A percentile compares a stretch with the other conserved stretches of the same genome.
Conservation (phyloP, 495 filamentous ascomycete genomes). For the Aspergillus cavernicola region DNA sequence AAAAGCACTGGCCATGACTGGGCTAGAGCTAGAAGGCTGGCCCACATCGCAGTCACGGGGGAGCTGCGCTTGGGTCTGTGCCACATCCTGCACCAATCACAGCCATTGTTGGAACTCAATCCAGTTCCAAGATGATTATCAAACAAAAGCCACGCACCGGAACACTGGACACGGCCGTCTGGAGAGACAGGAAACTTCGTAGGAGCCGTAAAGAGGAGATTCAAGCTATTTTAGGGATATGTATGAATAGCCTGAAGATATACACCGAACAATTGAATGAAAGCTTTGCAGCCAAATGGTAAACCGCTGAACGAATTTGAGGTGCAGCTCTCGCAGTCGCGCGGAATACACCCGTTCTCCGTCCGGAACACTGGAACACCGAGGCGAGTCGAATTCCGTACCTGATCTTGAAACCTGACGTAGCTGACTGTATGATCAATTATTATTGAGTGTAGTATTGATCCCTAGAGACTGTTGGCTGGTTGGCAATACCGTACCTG, state of each 20-base stretch:
- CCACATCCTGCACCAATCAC: slow-evolving; percentile 5
- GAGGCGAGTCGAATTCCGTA: background rate
- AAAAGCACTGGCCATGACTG: slow-evolving; percentile 24
- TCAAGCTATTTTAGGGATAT: too few relatives aligned
- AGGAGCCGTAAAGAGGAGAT: too few relatives aligned
- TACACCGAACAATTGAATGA: too few relatives aligned
- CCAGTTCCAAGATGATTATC: background rate
- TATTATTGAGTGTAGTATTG: too few relatives aligned
- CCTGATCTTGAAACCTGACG: background rate
- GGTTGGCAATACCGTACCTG: slow-evolving; percentile 7
- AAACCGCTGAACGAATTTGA: too few relatives aligned
- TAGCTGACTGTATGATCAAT: too few relatives aligned
- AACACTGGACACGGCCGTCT: background rate
- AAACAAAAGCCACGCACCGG: slow-evolving; percentile 9
- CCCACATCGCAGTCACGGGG: slow-evolving; percentile 19
- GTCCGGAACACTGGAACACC: background rate
- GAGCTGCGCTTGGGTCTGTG: slow-evolving; percentile 13
- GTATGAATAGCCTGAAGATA: too few relatives aligned
- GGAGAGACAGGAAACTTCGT: too few relatives aligned
- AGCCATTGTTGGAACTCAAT: background rate
- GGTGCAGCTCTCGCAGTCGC: background rate
- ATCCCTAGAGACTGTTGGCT: too few relatives aligned
- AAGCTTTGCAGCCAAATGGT: background rate
- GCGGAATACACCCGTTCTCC: background rate
- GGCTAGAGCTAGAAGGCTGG: slow-evolving; percentile 16